A percentile compares a stretch with the other conserved stretches of the same genome.
phyloP scores from a whole-genome alignment of 768 basidiomycete genomes.

The Psilocybe azurescens region DNA sequence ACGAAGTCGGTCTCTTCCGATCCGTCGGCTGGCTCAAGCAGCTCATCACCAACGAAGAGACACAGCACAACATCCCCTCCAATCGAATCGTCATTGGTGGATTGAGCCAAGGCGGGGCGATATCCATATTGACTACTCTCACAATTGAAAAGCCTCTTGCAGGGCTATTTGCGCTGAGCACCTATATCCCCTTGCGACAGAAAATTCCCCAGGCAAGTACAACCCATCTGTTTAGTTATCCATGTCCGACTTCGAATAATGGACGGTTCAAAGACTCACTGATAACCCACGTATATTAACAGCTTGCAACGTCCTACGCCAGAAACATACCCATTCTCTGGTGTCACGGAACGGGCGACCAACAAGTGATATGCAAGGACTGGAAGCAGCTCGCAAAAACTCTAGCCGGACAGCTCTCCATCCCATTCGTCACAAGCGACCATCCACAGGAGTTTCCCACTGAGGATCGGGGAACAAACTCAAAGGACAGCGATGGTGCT shows the following conservation, averaged over 20 bases:
- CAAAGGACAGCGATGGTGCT: background rate
- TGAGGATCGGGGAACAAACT: constrained; percentile 32
- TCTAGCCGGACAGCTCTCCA: constrained; percentile 51
- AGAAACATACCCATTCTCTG: constrained; percentile 70
- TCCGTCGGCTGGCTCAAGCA: constrained; percentile 55
- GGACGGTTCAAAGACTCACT: constrained; percentile 2
- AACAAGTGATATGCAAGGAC: constrained; percentile 55
- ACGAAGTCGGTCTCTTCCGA: constrained; percentile 56
- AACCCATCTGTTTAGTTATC: background rate
- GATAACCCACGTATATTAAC: background rate
- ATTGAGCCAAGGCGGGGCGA: constrained; percentile 72
- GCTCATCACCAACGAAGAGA: constrained; percentile 63
- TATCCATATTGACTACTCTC: constrained; percentile 62
- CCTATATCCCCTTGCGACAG: constrained; percentile 62
- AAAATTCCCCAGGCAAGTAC: constrained; percentile 55
- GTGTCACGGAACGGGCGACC: constrained; percentile 74
- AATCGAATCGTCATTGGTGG: constrained; percentile 75
- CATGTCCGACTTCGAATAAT: background rate
- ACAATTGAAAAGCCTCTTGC: constrained; percentile 55
- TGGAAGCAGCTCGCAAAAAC: constrained; percentile 52
- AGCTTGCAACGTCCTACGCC: constrained; percentile 57
- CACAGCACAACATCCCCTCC: constrained; percentile 56
- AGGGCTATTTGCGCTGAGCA: constrained; percentile 64
- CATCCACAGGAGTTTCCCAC: constrained; percentile 20
- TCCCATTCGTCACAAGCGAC: constrained; percentile 33